Evolutionary conservation across 768 basidiomycete species (phyloP), one percentile per base, ranked within the genome.

Genomic region (Punctularia strigosozonata): DNA sequence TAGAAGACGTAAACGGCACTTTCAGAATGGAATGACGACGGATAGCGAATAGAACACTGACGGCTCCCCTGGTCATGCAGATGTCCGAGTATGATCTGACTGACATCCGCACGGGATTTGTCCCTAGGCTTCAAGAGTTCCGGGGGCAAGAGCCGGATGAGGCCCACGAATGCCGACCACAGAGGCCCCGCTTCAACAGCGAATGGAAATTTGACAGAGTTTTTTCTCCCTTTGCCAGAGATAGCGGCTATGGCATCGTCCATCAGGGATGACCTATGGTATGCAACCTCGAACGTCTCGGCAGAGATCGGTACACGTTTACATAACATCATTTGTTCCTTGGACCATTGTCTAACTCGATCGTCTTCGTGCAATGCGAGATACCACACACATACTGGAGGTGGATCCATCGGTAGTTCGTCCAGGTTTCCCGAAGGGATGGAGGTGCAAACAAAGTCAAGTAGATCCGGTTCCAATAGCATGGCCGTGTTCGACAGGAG

Each of bases 31-130:
- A 39, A 42, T 39, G 15, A 31, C 14, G 40, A 41, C 37, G 26
- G 4, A 37, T 39, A 45, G 51, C 36, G 31, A 34, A 41, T 46
- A 44, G 41, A 33, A 43, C 37, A 71, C 80, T 58, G 49, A 85
- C 82, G 71, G 47, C 66, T 56, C 39, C 73, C 79, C 30, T 50
- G 62, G 46, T 77, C 73, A 49, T 73, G 69, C 45, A 77, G 55
- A 56, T 87, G 81, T 17, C 70, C 62, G 20, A 69, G 60, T 23
- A 86, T 64, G n/a, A 73, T 47, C 31, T 69, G 69, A 4, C 71
- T 64, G 38, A 78, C 48, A 40, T 76, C 66, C 6, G 64, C 33
- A 14, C 63, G 53, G 42, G 56, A 56, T 6, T 52, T 50, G 19
- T 52, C 46, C 38, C 54, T 62, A 3, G 64, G 48, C 25, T 51